Evolutionary conservation across 164 flowering plant species (phyloP), one percentile per base, ranked within the genome.

Genomic region (Macadamia tetraphylla): DNA sequence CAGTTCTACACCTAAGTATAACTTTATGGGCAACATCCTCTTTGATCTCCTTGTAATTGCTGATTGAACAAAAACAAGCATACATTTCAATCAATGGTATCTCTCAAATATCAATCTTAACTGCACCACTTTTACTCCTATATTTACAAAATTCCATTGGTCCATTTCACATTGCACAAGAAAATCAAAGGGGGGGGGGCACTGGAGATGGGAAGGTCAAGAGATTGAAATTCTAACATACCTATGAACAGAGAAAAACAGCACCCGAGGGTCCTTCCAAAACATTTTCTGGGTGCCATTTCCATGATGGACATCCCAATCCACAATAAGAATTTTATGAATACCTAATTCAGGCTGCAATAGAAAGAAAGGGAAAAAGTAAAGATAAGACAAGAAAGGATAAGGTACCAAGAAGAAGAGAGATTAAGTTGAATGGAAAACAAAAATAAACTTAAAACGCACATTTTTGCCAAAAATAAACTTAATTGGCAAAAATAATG

Each of bases 291-390:
- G 99, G 49, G 99, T 95, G 64, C 91, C 98, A 84, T 95, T 95
- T 42, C 99, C 99, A 84, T 95, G 99, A 77, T 95, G 99, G 32
- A 95, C 98, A 83, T 95, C 99, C 99, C 99, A 95, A 78, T 95
- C 99, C 77, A 95, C 98, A 73, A 95, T 89, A 76, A 95, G 74
- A 31, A 95, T 87, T 73, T 82, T 92, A 6, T 77, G 80, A 48
- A 95, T 76, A 29, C 98, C 98, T 69, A 92, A 76, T 69, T 89
- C 94, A 43, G 85, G 87, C 97, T 88, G 83, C 71, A 76, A 70
- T 23, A 63, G 58, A 64, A 15, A 56, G 52, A 52, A 55, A 62
- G 67, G 35, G 62, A 65, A 66, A 8, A 35, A 35, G 40, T 35
- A 35, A 35, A 35, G 40, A 35, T 35, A 35, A 35, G 40, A 35